These are phyloP conservation scores for Corymbia citriodora DNA, from an alignment of 441 rosid species.

Conservation along the genomic window DNA sequence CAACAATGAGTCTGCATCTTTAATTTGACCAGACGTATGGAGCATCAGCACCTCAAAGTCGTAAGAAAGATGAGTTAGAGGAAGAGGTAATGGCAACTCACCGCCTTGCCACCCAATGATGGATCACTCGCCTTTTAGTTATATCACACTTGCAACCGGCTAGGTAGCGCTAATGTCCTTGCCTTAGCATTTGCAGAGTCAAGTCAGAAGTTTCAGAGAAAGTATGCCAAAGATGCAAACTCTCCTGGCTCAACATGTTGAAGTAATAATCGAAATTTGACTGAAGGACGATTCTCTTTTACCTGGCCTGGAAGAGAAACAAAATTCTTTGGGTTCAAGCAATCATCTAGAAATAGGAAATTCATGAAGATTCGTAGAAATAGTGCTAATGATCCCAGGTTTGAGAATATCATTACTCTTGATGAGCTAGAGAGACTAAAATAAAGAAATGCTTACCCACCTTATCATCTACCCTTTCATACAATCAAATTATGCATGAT, in stretches of 20 bases:
- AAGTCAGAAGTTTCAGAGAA: neutral
- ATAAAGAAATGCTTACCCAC: no score
- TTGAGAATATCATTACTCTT: no score
- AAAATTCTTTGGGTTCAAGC: neutral
- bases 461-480: no score
- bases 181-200: neutral
- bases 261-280: neutral
- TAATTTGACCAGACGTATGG: neutral
- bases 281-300: neutral
- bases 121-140: neutral
- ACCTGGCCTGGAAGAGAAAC: neutral
- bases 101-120: neutral
- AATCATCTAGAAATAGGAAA: neutral
- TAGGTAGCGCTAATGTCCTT: neutral
- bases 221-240: neutral
- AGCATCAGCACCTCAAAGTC: neutral
- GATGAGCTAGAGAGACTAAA: no score
- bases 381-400: no score
- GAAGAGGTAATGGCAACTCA: neutral
- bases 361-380: no score
- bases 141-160: neutral
- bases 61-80: neutral
- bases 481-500: no score
- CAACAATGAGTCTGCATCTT: neutral
- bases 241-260: neutral